Percentiles rank a stretch among this genome's conserved stretches.
phyloP scores from a whole-genome alignment of 371 early-diverging fungal species.

The Phascolomyces articulosus region DNA sequence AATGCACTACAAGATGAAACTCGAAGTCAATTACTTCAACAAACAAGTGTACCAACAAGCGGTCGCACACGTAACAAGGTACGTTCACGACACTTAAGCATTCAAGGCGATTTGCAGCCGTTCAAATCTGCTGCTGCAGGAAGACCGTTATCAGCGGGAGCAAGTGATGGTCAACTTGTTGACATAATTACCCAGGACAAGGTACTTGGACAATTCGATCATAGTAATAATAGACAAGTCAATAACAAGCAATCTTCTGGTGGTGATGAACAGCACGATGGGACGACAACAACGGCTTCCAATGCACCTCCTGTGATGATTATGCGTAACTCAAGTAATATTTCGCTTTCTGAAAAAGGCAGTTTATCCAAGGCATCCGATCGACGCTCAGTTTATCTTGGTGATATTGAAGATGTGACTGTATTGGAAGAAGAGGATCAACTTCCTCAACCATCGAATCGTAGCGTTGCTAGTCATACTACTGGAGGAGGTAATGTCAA shows the following conservation, averaged over 20 bases:
- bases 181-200: constrained; percentile 15
- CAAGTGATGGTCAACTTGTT: constrained; percentile 29
- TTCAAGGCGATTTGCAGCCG: constrained; percentile 23
- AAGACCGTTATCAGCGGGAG: constrained; percentile 28
- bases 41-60: constrained; percentile 3
- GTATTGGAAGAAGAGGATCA: constrained; percentile 12
- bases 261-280: too few species aligned
- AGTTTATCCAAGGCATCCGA: constrained; percentile 32
- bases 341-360: constrained; percentile 38
- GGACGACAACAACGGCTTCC: neutral
- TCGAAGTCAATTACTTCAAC: neutral
- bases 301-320: constrained; percentile 1
- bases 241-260: neutral
- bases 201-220: neutral
- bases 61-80: constrained; percentile 23
- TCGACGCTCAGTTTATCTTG: constrained; percentile 34
- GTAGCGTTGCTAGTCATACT: neutral
- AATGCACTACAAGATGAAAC: neutral
- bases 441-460: neutral
- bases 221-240: neutral
- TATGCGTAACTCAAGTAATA: constrained; percentile 35
- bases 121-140: constrained; percentile 19
- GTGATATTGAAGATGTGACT: constrained; percentile 21
- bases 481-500: constrained; percentile 21
- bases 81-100: constrained; percentile 37